A percentile compares a stretch with the other conserved stretches of the same genome.
Conservation (phyloP, 2,329 filamentous ascomycete genomes). For the Bipolaris sorokiniana region DNA sequence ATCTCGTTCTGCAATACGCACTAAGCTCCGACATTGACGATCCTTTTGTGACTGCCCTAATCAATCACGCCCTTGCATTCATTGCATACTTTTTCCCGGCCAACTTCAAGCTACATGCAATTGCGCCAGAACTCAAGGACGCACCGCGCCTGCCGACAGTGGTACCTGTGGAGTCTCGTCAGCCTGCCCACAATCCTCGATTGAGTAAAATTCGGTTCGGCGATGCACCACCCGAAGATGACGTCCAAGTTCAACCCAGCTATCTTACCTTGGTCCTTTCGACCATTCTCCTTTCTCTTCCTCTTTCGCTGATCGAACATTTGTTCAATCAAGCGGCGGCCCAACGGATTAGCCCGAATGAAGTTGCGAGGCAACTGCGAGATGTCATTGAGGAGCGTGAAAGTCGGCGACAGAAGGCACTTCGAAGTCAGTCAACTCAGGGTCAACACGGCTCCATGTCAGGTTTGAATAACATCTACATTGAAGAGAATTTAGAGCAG, state of each 20-base stretch:
- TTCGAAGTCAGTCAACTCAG: constrained; percentile 35
- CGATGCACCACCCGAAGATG: constrained; percentile 61
- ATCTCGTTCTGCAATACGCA: constrained; percentile 66
- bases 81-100: constrained; percentile 65
- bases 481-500: constrained; percentile 44
- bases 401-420: constrained; percentile 43
- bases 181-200: constrained; percentile 57
- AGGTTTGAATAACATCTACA: constrained; percentile 38
- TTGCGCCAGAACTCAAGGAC: constrained; percentile 55
- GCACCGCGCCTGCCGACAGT: constrained; percentile 55
- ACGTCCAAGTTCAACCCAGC: constrained; percentile 46
- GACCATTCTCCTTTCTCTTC: constrained; percentile 71
- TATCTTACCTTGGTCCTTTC: constrained; percentile 62
- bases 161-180: constrained; percentile 35
- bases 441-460: constrained; percentile 21
- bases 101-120: constrained; percentile 65
- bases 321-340: constrained; percentile 67
- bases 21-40: constrained; percentile 58
- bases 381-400: constrained; percentile 55
- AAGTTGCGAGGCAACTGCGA: constrained; percentile 50
- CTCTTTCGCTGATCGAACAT: constrained; percentile 69
- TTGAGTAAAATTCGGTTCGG: constrained; percentile 73
- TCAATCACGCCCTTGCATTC: constrained; percentile 64
- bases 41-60: constrained; percentile 60
- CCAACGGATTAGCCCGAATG: constrained; percentile 50